A percentile compares a stretch with the other conserved stretches of the same genome.
phyloP scores from a whole-genome alignment of 2,329 filamentous ascomycete genomes.

The Diaporthe sp. region DNA sequence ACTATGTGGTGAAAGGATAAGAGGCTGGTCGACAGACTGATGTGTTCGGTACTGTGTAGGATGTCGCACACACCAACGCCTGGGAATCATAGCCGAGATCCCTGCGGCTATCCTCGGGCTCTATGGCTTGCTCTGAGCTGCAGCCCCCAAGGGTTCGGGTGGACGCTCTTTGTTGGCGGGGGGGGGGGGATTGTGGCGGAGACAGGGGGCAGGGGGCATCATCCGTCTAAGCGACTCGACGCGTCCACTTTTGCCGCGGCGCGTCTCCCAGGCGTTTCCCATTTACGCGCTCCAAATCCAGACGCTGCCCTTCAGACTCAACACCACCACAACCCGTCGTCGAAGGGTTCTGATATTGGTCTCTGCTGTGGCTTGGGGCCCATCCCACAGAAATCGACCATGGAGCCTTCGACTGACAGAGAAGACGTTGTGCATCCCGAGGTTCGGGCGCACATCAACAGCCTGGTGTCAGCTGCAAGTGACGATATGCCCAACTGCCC shows the following conservation, averaged over 20 bases:
- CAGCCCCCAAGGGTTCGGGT: slow-evolving; percentile 6
- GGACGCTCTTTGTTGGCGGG: no score
- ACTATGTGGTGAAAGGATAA: not conserved
- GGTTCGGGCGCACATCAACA: slow-evolving; percentile 92
- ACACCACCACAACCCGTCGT: slow-evolving; percentile 3
- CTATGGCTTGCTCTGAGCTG: not conserved
- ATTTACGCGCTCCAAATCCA: slow-evolving; percentile 26
- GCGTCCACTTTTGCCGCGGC: slow-evolving; percentile 29
- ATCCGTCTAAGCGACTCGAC: slow-evolving; percentile 5
- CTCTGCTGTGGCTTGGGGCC: not conserved
- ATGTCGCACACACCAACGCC: slow-evolving; percentile 20
- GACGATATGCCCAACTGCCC: slow-evolving; percentile 23
- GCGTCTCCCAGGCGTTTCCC: slow-evolving; percentile 33
- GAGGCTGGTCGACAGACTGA: not conserved
- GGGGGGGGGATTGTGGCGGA: not conserved
- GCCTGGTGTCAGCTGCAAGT: slow-evolving; percentile 90
- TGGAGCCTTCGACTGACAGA: slow-evolving; percentile 30
- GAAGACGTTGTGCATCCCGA: slow-evolving; percentile 78
- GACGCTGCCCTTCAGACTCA: slow-evolving; percentile 6
- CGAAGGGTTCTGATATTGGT: slow-evolving; percentile 7
- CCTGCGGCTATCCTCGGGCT: slow-evolving; percentile 31
- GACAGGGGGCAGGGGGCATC: not conserved
- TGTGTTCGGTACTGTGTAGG: slow-evolving; percentile 30
- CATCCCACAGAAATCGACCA: slow-evolving; percentile 23
- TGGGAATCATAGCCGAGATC: slow-evolving; percentile 2